A percentile compares a stretch with the other conserved stretches of the same genome.
Evolutionary conservation across 805 yeast species (phyloP).

Genomic region (Saccharomycopsis babjevae): DNA sequence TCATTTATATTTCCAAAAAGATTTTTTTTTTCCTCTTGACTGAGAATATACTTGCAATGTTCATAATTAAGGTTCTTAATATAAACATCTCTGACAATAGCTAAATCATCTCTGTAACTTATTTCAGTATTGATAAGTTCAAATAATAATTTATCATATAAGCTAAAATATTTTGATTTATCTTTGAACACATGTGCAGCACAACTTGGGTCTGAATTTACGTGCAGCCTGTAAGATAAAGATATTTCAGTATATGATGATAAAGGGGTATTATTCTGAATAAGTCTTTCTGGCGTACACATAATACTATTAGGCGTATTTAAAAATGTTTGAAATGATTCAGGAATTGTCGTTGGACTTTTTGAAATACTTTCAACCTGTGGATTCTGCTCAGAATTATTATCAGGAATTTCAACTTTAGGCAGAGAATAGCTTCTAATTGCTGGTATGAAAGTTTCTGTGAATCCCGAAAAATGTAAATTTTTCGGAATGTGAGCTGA

Average conservation of each 20-base stretch:
- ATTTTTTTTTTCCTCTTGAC: slow-evolving; percentile 20
- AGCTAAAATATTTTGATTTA: background rate
- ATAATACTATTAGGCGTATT: background rate
- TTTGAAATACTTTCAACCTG: background rate
- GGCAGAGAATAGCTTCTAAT: background rate
- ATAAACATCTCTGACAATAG: slow-evolving; percentile 26
- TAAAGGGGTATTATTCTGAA: background rate
- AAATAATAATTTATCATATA: slow-evolving; percentile 1
- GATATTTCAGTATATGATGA: background rate
- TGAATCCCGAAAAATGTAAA: background rate
- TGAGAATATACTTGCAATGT: slow-evolving; percentile 20
- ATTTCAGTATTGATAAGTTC: slow-evolving; percentile 30
- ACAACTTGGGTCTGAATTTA: background rate
- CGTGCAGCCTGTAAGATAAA: background rate
- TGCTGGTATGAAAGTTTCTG: background rate
- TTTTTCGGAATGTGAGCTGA: background rate
- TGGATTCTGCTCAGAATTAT: background rate
- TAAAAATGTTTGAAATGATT: background rate
- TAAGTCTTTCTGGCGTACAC: background rate
- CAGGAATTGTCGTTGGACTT: background rate
- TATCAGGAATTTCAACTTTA: background rate
- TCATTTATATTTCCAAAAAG: slow-evolving; percentile 27
- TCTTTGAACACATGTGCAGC: background rate
- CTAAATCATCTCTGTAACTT: slow-evolving; percentile 28
- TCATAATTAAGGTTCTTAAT: slow-evolving; percentile 21